Percentiles rank a stretch among this genome's conserved stretches.
Conservation (phyloP, 805 yeast genomes). For the Myxozyma sirexii region DNA sequence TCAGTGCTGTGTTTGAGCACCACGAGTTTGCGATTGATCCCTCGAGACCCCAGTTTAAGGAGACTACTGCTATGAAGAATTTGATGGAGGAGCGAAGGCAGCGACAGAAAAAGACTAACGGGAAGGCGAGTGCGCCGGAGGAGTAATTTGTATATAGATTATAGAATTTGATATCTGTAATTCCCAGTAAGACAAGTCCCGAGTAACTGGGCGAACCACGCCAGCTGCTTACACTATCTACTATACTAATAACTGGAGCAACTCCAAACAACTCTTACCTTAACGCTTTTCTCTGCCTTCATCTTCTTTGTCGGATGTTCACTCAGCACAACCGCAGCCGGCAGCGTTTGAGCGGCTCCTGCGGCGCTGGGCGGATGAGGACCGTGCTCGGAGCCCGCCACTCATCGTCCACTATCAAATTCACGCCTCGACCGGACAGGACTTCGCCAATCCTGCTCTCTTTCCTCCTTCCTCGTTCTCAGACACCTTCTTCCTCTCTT, state of each 20-base stretch:
- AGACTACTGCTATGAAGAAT: constrained; percentile 83
- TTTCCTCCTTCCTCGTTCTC: background rate
- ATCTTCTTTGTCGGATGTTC: too few species aligned
- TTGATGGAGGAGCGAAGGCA: constrained; percentile 69
- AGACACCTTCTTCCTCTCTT: background rate
- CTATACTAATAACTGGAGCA: too few species aligned
- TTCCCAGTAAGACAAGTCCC: too few species aligned
- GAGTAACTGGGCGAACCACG: too few species aligned
- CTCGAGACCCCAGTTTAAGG: constrained; percentile 83
- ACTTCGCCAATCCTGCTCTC: background rate
- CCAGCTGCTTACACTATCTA: too few species aligned
- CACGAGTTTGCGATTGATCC: constrained; percentile 96
- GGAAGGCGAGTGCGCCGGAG: constrained; percentile 3
- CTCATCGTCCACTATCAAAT: background rate
- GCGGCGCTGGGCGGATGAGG: background rate
- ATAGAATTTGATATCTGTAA: background rate
- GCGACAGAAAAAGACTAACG: constrained; percentile 31
- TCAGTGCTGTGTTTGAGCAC: constrained; percentile 76
- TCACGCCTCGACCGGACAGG: background rate
- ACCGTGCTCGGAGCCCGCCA: background rate
- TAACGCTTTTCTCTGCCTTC: too few species aligned
- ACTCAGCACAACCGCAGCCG: too few species aligned
- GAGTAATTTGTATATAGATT: background rate
- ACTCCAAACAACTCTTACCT: too few species aligned
- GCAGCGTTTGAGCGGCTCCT: too few species aligned